A percentile compares a stretch with the other conserved stretches of the same genome.
phyloP scores from a whole-genome alignment of 78 protist genomes.

The Neovahlkampfia damariscottae region DNA sequence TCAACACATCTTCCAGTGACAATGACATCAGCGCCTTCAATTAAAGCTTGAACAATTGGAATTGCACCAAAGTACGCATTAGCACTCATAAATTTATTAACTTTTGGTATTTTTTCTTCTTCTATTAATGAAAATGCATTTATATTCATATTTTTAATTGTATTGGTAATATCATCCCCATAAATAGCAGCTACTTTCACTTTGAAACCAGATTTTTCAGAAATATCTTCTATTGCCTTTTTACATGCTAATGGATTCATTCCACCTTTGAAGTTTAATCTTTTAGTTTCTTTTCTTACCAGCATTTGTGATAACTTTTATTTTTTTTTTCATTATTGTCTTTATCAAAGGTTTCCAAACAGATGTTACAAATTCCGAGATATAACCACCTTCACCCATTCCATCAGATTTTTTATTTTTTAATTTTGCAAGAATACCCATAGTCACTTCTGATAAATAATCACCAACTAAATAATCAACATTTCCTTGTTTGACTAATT shows the following conservation, averaged over 20 bases:
- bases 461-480: slow-evolving; percentile 31
- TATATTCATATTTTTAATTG: neutral
- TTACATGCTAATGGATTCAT: slow-evolving; percentile 6
- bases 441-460: slow-evolving; percentile 35
- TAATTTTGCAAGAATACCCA: slow-evolving; percentile 19
- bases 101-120: slow-evolving; percentile 2
- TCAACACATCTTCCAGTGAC: slow-evolving; percentile 24
- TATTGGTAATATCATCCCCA: slow-evolving; percentile 5
- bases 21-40: slow-evolving; percentile 9
- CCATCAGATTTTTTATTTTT: neutral
- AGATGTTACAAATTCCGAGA: slow-evolving; percentile 11
- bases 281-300: no score
- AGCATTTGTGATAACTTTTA: slow-evolving; percentile 27
- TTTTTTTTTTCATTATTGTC: neutral
- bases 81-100: neutral
- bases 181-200: neutral
- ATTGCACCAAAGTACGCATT: slow-evolving; percentile 35
- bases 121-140: neutral
- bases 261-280: no score
- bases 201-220: slow-evolving; percentile 1
- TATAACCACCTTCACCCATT: slow-evolving; percentile 21
- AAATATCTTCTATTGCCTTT: slow-evolving; percentile 13
- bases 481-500: slow-evolving; percentile 4
- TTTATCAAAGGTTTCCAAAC: slow-evolving; percentile 8
- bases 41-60: slow-evolving; percentile 14